Base-by-base conservation (phyloP, 306 rosid genomes). In the Potentilla sterilis region DNA sequence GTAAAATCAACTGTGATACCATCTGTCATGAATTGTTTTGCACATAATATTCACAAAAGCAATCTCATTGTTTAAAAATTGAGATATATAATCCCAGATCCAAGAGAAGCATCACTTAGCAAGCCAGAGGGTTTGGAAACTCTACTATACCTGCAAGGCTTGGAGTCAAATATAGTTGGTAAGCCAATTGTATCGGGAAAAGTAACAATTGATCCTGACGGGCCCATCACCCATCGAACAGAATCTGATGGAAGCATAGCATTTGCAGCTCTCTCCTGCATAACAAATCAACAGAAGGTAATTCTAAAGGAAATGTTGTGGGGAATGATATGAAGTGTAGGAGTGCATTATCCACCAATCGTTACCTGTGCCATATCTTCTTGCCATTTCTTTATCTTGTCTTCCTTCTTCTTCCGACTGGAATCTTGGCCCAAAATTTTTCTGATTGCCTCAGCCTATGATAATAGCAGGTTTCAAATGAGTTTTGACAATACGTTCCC, bases 371-470 rank as follows among this genome's bases (percentile, higher is more conserved):
- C 84, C 22, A 64, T 52, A 51, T 83, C 85, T 40, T 86, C 86
- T 67, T 75, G 75, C 32, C 75, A 85, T 78, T 86, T 88, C 72
- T 84, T 88, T 74, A 80, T 78, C 81, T 81, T 88, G 49, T 86
- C 89, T 69, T 84, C 86, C 43, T 79, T 79, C 77, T 88, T 88
- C 88, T 86, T 88, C 86, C 87, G 79, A 63, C 81, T 80, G 11
- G 90, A 86, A 58, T 84, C 90, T 81, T 88, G 92, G 69, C 87
- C 90, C 54, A 88, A 79, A 72, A 88, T 88, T 77, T 84, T 88
- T 81, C 86, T 86, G 63, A 88, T 88, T 54, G 90, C 92, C 37
- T 83, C 87, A 7, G 82, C 90, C 88, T 88, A 81, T 47, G 52
- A 47, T 47, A 15, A 72, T 48, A 49, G 38, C 40, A 80, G 18